A percentile compares a stretch with the other conserved stretches of the same genome.
phyloP scores from a whole-genome alignment of 371 early-diverging fungal species.

The Lichtheimia ramosa region DNA sequence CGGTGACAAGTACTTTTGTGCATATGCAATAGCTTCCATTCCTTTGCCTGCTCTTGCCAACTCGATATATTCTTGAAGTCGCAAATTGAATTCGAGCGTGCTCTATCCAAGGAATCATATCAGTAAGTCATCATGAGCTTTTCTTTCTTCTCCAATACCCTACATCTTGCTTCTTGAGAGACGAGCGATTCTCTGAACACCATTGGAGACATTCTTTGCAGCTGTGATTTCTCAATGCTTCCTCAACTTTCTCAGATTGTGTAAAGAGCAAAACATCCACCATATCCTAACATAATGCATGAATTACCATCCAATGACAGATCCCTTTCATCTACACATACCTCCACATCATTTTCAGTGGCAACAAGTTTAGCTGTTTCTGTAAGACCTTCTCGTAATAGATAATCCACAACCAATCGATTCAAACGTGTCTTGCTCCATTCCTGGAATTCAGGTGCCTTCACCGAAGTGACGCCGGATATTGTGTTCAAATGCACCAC shows the following conservation, averaged over 20 bases:
- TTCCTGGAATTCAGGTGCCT: slow-evolving; percentile 66
- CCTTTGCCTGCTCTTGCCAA: slow-evolving; percentile 64
- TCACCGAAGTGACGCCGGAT: slow-evolving; percentile 55
- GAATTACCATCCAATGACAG: neutral
- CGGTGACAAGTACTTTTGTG: slow-evolving; percentile 76
- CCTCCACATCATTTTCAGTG: slow-evolving; percentile 62
- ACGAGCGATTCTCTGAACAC: slow-evolving; percentile 90
- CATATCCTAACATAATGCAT: slow-evolving; percentile 57
- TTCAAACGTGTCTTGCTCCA: slow-evolving; percentile 87
- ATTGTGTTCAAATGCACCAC: slow-evolving; percentile 77
- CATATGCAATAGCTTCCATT: slow-evolving; percentile 80
- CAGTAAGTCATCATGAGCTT: neutral
- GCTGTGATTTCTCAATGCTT: slow-evolving; percentile 68
- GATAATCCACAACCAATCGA: slow-evolving; percentile 89
- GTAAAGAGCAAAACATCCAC: slow-evolving; percentile 90
- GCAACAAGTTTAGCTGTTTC: slow-evolving; percentile 77
- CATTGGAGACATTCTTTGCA: slow-evolving; percentile 88
- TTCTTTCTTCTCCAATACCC: neutral
- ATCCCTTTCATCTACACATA: slow-evolving; percentile 17
- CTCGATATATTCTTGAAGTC: slow-evolving; percentile 93
- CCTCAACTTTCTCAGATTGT: slow-evolving; percentile 77
- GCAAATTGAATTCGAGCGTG: slow-evolving; percentile 90
- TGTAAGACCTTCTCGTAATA: slow-evolving; percentile 83
- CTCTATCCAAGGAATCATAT: slow-evolving; percentile 61
- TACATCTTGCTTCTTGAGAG: slow-evolving; percentile 70